Base-by-base conservation (phyloP, 495 filamentous ascomycete species). In the Cenococcum geophilum region DNA sequence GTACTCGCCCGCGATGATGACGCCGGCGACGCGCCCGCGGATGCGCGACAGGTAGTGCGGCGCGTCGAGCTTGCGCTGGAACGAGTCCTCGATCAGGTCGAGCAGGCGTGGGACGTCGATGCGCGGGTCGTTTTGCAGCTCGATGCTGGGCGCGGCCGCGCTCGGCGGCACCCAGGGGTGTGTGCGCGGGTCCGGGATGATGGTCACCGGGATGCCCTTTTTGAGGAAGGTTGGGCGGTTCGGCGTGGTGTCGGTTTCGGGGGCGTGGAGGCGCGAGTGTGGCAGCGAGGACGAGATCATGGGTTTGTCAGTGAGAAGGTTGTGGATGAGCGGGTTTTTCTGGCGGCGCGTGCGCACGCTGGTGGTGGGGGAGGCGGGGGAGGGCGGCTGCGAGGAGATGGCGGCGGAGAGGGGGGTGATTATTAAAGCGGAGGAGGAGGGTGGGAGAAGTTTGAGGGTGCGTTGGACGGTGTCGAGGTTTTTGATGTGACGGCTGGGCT, bases 1-100 rank as follows among this genome's bases (percentile, higher is more conserved):
- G 70, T 99, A 99, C 62, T 96, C 88, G 3, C 93, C 93, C 0
- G 93, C 95, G 57, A 99, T 86, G 57, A 99, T 95, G 56, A 97
- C 73, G 3, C 92, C 95, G 4, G 93, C 93, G 0, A 96, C 79
- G 14, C 86, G 85, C 32, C 83, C 80, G 25, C 88, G 79, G 43
- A 96, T 83, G 35, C 93, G 86, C 18, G 77, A 71, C 0, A 97
- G 78, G 68, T 97, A 99, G 70, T 92, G 82, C 20, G 85, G 74
- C 0, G 89, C 82, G 70, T 99, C 88, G 8, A 99, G 83, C 68
- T 85, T 87, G 55, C 91, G 83, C 62, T 84, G 81, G 71, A 99
- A 99, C 0, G 91, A 96, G 72, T 97, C 92, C 68, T 99, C 89
- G 59, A 99, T 96, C 12, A 99, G 80, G 59, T 89, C 79, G 0